Conservation (phyloP, 768 basidiomycete genomes). For the Megacollybia marginata region DNA sequence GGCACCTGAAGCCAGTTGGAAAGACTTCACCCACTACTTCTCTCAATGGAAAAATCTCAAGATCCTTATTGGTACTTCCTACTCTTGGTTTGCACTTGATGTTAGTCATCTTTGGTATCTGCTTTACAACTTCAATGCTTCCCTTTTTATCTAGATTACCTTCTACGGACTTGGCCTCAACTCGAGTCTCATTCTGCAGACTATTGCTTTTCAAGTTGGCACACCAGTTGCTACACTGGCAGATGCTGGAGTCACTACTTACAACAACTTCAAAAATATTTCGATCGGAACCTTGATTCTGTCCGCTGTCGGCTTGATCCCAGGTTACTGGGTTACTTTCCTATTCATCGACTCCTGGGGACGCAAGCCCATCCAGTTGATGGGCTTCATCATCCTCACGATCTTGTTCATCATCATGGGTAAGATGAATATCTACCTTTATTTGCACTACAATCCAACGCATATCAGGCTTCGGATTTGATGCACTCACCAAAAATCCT, state of each 20-base stretch:
- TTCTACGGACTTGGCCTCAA: constrained; percentile 89
- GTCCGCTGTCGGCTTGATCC: constrained; percentile 72
- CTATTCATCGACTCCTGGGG: constrained; percentile 73
- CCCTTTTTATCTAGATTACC: constrained; percentile 44
- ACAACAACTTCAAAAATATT: constrained; percentile 53
- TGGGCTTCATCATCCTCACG: constrained; percentile 68
- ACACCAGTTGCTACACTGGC: constrained; percentile 23
- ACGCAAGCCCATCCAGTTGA: constrained; percentile 74
- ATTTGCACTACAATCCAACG: background rate
- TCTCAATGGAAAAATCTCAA: constrained; percentile 72
- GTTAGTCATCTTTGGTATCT: constrained; percentile 27
- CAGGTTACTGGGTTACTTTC: constrained; percentile 67
- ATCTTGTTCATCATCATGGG: constrained; percentile 64
- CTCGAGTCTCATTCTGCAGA: constrained; percentile 63
- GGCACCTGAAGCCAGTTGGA: constrained; percentile 59
- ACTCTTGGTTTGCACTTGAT: constrained; percentile 87
- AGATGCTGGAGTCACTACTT: constrained; percentile 32
- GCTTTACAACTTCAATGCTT: background rate
- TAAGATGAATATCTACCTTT: constrained; percentile 23
- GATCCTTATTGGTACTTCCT: constrained; percentile 69
- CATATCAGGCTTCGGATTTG: constrained; percentile 44
- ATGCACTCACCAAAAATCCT: constrained; percentile 40
- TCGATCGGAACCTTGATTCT: constrained; percentile 73
- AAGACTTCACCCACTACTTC: constrained; percentile 67
- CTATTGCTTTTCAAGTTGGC: constrained; percentile 78